These are phyloP conservation scores for Stagonosporopsis vannaccii DNA, from an alignment of 2,329 filamentous ascomycete genomes.

Conservation along the genomic window DNA sequence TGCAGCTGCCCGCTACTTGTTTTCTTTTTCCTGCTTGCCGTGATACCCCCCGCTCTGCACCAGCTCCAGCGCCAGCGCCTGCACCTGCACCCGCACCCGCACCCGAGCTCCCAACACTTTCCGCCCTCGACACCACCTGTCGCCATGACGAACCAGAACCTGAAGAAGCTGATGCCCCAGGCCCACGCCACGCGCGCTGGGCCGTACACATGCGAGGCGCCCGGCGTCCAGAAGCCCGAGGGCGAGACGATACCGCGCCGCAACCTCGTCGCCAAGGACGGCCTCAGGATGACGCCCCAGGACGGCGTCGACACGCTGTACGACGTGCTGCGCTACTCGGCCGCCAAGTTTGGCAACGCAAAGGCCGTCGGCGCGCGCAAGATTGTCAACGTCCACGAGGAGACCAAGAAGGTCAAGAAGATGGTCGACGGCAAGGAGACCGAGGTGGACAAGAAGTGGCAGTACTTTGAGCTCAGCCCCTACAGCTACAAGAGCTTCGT, in stretches of 20 bases:
- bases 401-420: constrained; percentile 91
- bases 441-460: constrained; percentile 90
- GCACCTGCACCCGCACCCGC: constrained; percentile 17
- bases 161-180: constrained; percentile 58
- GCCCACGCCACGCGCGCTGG: constrained; percentile 65
- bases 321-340: constrained; percentile 77
- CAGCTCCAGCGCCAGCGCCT: constrained; percentile 13
- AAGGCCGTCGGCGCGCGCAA: constrained; percentile 70
- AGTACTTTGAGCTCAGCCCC: constrained; percentile 81
- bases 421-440: constrained; percentile 79
- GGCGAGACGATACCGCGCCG: constrained; percentile 87
- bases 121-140: constrained; percentile 3
- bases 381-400: constrained; percentile 78
- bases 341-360: constrained; percentile 62
- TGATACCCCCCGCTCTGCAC: constrained; percentile 23
- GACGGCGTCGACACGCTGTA: constrained; percentile 78
- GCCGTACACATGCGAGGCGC: constrained; percentile 77
- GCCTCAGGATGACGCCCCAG: constrained; percentile 69
- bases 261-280: constrained; percentile 74
- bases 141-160: constrained; percentile 49
- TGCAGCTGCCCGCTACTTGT: constrained; percentile 9
- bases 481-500: constrained; percentile 80
- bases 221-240: constrained; percentile 71
- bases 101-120: constrained; percentile 15
- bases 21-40: constrained; percentile 15